Conservation (phyloP, 1,139 yeast genomes). For the Yamadazyma friedrichii region DNA sequence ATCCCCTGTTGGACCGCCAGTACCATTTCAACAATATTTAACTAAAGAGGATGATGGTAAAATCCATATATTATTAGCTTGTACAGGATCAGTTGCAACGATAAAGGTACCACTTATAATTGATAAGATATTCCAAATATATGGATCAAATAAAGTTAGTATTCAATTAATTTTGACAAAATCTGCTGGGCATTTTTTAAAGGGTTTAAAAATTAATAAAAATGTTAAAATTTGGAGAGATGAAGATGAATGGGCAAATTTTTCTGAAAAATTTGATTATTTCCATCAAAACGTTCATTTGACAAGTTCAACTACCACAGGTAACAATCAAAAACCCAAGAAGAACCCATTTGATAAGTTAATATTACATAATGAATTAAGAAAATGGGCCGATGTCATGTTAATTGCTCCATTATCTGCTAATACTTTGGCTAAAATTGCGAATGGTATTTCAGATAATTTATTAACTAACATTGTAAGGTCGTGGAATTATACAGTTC, state of each 20-base stretch:
- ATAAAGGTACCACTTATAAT: constrained; percentile 86
- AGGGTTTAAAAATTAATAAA: constrained; percentile 72
- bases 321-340: constrained; percentile 24
- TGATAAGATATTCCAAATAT: constrained; percentile 74
- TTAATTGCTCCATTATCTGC: constrained; percentile 93
- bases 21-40: constrained; percentile 71
- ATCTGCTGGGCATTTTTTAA: constrained; percentile 79
- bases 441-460: constrained; percentile 91
- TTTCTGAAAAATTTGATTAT: constrained; percentile 34
- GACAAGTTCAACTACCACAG: background rate
- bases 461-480: constrained; percentile 79
- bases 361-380: constrained; percentile 80
- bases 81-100: constrained; percentile 96
- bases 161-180: constrained; percentile 85
- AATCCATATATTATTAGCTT: constrained; percentile 83
- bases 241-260: constrained; percentile 81
- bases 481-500: constrained; percentile 76
- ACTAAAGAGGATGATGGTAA: constrained; percentile 76
- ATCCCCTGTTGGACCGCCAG: constrained; percentile 65
- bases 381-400: constrained; percentile 95
- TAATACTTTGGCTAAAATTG: constrained; percentile 84
- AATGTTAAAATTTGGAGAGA: constrained; percentile 93
- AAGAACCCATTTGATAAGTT: constrained; percentile 42
- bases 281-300: constrained; percentile 7
- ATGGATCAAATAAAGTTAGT: constrained; percentile 67